These are phyloP conservation scores for Dryas alaskensis DNA, from an alignment of 306 rosid genomes.

Conservation along the genomic window DNA sequence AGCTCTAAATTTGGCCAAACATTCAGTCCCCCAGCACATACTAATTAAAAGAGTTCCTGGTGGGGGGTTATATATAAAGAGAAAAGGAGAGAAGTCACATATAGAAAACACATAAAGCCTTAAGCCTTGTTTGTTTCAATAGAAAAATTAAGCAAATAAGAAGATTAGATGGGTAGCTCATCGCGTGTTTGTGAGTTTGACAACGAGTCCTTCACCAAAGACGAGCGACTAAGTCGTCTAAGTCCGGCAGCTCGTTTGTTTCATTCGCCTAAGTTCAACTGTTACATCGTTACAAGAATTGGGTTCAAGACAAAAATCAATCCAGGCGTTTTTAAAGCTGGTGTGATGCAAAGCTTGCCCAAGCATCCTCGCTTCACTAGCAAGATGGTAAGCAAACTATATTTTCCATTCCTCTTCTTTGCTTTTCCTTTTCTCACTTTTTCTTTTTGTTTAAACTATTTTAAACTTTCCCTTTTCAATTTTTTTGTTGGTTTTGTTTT, in stretches of 20 bases:
- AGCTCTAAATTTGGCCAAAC: no score
- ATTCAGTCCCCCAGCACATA: no score
- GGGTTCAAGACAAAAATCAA: conserved; percentile 46
- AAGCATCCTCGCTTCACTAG: conserved; percentile 63
- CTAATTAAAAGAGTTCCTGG: no score
- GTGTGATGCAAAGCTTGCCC: conserved; percentile 35
- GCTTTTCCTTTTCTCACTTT: neutral
- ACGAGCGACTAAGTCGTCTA: conserved; percentile 9
- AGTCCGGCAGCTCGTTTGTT: conserved; percentile 55
- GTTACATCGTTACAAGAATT: conserved; percentile 40
- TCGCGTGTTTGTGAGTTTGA: no score
- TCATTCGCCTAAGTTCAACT: conserved; percentile 39
- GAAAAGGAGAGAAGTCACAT: no score
- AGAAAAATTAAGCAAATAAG: no score
- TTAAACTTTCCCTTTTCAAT: neutral
- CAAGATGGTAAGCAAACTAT: conserved; percentile 36
- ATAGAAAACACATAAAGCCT: no score
- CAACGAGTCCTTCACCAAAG: neutral
- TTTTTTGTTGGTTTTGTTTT: neutral
- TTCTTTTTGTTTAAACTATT: neutral
- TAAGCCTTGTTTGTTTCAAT: no score
- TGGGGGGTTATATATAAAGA: no score
- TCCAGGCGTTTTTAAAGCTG: conserved; percentile 37
- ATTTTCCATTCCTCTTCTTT: no score
- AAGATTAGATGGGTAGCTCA: no score